phyloP scores from a whole-genome alignment of 1,284 basidiomycete species.

The Schizopora paradoxa region DNA sequence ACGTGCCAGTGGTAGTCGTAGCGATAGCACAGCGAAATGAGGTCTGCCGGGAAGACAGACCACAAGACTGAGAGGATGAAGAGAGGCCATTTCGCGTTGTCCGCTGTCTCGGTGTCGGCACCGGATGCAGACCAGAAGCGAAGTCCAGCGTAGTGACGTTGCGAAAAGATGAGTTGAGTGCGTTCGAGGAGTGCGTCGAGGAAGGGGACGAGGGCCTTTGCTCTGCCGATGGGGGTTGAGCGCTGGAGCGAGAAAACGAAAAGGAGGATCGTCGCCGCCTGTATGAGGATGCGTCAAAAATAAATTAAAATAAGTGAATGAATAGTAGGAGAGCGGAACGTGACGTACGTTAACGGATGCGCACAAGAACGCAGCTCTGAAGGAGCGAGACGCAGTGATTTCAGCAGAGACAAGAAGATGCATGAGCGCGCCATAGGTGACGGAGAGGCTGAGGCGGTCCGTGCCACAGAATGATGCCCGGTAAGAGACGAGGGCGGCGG shows the following conservation, averaged over 20 bases:
- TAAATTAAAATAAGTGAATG: not conserved
- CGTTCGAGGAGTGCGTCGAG: not conserved
- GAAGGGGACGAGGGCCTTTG: conserved; percentile 3
- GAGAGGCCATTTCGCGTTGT: conserved; percentile 12
- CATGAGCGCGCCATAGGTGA: conserved; percentile 11
- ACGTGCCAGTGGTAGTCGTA: too few species aligned
- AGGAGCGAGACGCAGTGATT: conserved; percentile 3
- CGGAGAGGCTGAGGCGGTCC: conserved; percentile 2
- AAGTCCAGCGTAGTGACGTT: not conserved
- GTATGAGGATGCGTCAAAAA: not conserved
- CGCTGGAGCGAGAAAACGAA: conserved; percentile 8
- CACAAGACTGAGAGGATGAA: conserved; percentile 13
- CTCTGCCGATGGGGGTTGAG: not conserved
- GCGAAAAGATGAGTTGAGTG: not conserved
- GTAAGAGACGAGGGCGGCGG: conserved; percentile 2
- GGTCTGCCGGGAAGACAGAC: conserved; percentile 14
- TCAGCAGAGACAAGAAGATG: conserved; percentile 9
- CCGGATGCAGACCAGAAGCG: not conserved
- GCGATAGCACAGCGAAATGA: conserved; percentile 12
- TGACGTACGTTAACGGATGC: conserved; percentile 8
- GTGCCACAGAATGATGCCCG: not conserved
- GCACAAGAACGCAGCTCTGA: conserved; percentile 5
- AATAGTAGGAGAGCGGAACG: not conserved
- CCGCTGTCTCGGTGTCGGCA: not conserved
- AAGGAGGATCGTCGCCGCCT: conserved; percentile 10